phyloP scores from a whole-genome alignment of 225 moss, liverwort and hornwort species.

The Rhytidiadelphus loreus region DNA sequence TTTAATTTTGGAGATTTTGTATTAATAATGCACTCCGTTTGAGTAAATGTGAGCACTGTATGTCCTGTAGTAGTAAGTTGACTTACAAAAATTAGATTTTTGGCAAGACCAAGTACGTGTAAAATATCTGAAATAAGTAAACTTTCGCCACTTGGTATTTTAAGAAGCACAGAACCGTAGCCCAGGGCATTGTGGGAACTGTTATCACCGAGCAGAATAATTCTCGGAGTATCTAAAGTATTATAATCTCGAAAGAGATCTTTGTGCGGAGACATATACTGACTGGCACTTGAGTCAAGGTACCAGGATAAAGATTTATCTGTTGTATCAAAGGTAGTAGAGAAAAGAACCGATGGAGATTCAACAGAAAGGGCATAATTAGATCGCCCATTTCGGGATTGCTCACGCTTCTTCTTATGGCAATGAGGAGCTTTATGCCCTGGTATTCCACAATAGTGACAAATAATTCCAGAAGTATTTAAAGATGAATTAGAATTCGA shows the following conservation, averaged over 20 bases:
- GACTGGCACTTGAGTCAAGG: background rate
- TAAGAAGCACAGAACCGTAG: background rate
- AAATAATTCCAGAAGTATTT: background rate
- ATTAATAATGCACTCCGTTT: too few species aligned
- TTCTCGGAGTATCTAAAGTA: background rate
- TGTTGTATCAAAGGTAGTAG: background rate
- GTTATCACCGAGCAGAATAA: fast-evolving
- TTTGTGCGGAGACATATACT: fast-evolving
- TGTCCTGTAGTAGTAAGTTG: too few species aligned
- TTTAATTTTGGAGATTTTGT: too few species aligned
- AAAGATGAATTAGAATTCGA: background rate
- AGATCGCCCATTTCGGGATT: background rate
- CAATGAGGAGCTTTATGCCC: background rate
- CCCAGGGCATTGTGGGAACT: background rate
- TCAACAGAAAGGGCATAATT: background rate
- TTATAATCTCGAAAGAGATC: background rate
- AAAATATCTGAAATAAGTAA: too few species aligned
- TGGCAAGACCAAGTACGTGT: too few species aligned
- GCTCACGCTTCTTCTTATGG: background rate
- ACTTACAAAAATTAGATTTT: too few species aligned
- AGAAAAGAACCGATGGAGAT: fast-evolving
- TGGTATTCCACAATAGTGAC: background rate
- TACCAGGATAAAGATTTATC: fast-evolving
- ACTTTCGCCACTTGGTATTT: too few species aligned
- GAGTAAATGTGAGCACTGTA: too few species aligned